Base-by-base conservation (phyloP, 306 rosid species). In the Castanea sativa region DNA sequence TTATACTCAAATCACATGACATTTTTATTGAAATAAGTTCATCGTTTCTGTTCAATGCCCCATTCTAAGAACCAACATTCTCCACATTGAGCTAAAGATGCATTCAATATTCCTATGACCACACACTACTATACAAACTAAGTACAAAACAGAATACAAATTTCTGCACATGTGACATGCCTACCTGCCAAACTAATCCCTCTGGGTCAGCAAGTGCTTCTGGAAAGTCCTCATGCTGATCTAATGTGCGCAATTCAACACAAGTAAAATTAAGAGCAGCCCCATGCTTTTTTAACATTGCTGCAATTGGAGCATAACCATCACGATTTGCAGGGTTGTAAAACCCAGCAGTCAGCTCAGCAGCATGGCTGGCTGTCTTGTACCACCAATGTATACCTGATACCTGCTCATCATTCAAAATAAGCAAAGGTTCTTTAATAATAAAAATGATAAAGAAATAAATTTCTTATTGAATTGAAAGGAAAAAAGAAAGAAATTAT, bases 371-470 rank as follows among this genome's bases (percentile, higher is more conserved):
- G 21, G 89, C 86, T 27, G 97, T 93, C 87, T 89, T 95, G 94
- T 95, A 95, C 96, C 94, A 91, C 99, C 98, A 95, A 81, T 93
- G 91, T 58, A 93, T 87, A 80, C 97, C 91, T 78, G 99, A 86
- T 81, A 95, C 83, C 98, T 95, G 97, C 83, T 84, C 65, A 77
- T 74, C 77, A 91, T 85, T 87, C 84, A 84, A 86, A 79, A 86
- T 79, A 82, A 81, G 86, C 86, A 83, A 73, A 85, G 59, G 84
- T 79, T 85, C 77, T 74, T 32, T 16, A 65, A 74, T 70, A 87
- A 64, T 85, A 86, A 86, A 74, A 73, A 73, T 75, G 55, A 65
- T 69, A 71, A 32, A 53, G 49, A 74, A 78, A 63, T 56, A 59
- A 56, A 73, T 13, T 58, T 76, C 72, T 33, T 35, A 49, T 45